phyloP scores from a whole-genome alignment of 208 protist species.

The Herpetomonas samuelpessoai region DNA sequence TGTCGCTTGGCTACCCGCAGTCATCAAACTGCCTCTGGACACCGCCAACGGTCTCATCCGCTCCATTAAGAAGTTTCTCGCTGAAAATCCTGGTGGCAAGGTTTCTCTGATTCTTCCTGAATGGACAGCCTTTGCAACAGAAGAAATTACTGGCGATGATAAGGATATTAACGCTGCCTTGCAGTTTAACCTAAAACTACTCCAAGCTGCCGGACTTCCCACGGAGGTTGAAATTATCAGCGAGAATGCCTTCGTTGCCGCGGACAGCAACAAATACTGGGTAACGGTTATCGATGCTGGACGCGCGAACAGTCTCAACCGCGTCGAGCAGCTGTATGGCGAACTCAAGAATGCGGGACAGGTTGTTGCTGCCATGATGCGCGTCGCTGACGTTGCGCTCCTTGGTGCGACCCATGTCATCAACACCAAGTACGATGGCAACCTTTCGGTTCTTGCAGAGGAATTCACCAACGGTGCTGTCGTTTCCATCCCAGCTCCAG shows the following conservation, averaged over 20 bases:
- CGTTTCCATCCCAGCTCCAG: conserved; percentile 20
- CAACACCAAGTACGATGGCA: conserved; percentile 35
- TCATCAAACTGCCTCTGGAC: conserved; percentile 61
- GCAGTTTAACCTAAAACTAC: conserved; percentile 50
- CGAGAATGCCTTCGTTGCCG: conserved; percentile 78
- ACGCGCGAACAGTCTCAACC: conserved; percentile 57
- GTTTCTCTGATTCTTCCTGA: conserved; percentile 76
- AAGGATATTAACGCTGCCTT: conserved; percentile 78
- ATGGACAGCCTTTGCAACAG: conserved; percentile 71
- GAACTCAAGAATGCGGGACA: conserved; percentile 78
- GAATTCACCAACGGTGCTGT: conserved; percentile 56
- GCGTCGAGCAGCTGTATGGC: conserved; percentile 62
- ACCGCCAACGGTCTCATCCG: conserved; percentile 44
- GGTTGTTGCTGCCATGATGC: conserved; percentile 81
- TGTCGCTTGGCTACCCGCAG: conserved; percentile 68
- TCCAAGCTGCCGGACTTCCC: conserved; percentile 54
- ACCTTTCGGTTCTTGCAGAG: conserved; percentile 32
- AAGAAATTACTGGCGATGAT: conserved; percentile 74
- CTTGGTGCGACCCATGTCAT: conserved; percentile 78
- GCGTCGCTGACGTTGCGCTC: conserved; percentile 50
- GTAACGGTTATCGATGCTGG: conserved; percentile 87
- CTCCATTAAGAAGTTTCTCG: conserved; percentile 45
- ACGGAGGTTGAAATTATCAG: conserved; percentile 55
- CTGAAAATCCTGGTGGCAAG: conserved; percentile 38
- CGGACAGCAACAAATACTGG: conserved; percentile 86